These are phyloP conservation scores for Epichloe sylvatica DNA, from an alignment of 2,329 filamentous ascomycete species.

Conservation along the genomic window DNA sequence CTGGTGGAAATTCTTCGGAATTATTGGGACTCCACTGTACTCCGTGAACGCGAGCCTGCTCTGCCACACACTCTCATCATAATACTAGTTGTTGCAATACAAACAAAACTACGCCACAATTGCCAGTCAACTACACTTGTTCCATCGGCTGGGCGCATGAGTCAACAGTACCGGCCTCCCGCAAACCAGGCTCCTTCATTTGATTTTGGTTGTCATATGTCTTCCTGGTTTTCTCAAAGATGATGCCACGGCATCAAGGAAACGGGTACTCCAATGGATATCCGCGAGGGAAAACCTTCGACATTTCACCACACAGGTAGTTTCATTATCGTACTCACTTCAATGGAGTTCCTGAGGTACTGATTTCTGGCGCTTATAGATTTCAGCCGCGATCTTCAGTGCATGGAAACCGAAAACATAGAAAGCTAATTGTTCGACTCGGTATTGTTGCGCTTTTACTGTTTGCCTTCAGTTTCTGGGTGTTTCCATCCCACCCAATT, in stretches of 20 bases:
- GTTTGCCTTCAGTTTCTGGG: constrained; percentile 57
- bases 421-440: constrained; percentile 57
- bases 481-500: constrained; percentile 52
- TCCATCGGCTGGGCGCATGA: not conserved
- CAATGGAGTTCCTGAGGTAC: not conserved
- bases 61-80: not conserved
- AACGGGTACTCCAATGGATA: constrained; percentile 73
- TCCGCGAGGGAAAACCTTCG: constrained; percentile 63
- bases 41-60: too few species aligned
- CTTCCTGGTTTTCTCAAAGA: constrained; percentile 33
- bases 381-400: constrained; percentile 75
- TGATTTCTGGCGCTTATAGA: constrained; percentile 9
- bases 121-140: not conserved
- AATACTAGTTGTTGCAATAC: not conserved
- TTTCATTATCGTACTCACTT: not conserved
- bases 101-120: not conserved
- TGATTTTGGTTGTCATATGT: constrained; percentile 14
- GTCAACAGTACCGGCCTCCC: not conserved
- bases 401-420: constrained; percentile 55
- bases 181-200: not conserved
- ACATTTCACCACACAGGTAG: constrained; percentile 80
- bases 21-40: too few species aligned
- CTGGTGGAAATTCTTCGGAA: too few species aligned
- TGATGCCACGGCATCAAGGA: constrained; percentile 73
- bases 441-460: constrained; percentile 44